A percentile compares a stretch with the other conserved stretches of the same genome.
Evolutionary conservation across 2,329 filamentous ascomycete genomes (phyloP).

Genomic region (Cladosporium sphaerospermum): DNA sequence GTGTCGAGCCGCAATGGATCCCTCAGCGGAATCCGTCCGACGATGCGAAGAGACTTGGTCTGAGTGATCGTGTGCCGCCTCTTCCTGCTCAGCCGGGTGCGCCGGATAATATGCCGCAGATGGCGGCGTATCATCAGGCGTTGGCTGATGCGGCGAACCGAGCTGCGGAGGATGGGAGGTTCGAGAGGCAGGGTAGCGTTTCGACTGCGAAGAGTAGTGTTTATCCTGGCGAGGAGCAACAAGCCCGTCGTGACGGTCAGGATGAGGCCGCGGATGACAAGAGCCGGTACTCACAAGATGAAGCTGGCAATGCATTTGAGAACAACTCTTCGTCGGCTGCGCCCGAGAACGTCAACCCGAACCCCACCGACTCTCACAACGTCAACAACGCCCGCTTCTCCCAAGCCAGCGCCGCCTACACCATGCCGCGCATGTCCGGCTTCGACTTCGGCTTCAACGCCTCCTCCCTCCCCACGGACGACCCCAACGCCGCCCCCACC

Average conservation of each 20-base stretch:
- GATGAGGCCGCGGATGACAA: constrained; percentile 11
- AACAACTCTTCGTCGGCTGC: background rate
- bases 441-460: constrained; percentile 37
- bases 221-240: constrained; percentile 18
- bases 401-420: constrained; percentile 17
- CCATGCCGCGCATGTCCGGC: constrained; percentile 22
- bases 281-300: constrained; percentile 11
- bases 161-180: constrained; percentile 69
- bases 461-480: constrained; percentile 20
- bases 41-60: constrained; percentile 27
- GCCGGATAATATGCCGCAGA: constrained; percentile 46
- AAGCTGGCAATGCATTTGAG: background rate
- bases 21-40: constrained; percentile 29
- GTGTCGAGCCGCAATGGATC: constrained; percentile 25
- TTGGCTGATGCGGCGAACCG: constrained; percentile 74
- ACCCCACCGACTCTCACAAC: background rate
- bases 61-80: constrained; percentile 40
- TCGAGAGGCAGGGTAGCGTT: constrained; percentile 54
- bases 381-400: constrained; percentile 13
- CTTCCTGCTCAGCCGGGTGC: constrained; percentile 41
- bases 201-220: constrained; percentile 21
- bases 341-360: background rate
- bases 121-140: constrained; percentile 74
- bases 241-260: constrained; percentile 1
- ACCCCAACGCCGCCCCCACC: constrained; percentile 20